These are phyloP conservation scores for Scytalidium sp. DNA, from an alignment of 2,329 filamentous ascomycete genomes.

Conservation along the genomic window DNA sequence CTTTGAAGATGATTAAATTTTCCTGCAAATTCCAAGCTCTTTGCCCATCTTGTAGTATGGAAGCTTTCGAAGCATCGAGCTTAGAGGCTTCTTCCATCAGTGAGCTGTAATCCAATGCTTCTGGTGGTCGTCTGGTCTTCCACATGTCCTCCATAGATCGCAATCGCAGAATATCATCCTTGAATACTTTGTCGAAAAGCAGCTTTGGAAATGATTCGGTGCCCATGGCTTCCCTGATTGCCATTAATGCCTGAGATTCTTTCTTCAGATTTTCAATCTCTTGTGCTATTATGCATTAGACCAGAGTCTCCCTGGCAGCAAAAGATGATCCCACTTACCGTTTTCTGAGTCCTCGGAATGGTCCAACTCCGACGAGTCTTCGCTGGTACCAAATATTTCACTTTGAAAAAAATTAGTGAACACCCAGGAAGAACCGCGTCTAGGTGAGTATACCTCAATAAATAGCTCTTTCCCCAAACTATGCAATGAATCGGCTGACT, in stretches of 20 bases:
- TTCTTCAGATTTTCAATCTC: constrained; percentile 86
- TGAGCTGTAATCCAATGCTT: constrained; percentile 66
- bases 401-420: constrained; percentile 31
- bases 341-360: constrained; percentile 80
- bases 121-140: constrained; percentile 75
- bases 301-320: constrained; percentile 7
- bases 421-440: too few relatives aligned
- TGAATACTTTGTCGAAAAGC: constrained; percentile 92
- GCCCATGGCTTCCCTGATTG: constrained; percentile 78
- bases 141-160: constrained; percentile 94
- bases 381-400: constrained; percentile 89
- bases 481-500: constrained; percentile 98
- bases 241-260: constrained; percentile 80
- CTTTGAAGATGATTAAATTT: constrained; percentile 81
- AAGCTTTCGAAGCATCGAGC: constrained; percentile 43
- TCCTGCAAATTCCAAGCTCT: constrained; percentile 77
- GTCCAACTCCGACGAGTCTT: constrained; percentile 81
- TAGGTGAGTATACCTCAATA: constrained; percentile 68
- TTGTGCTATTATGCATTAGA: constrained; percentile 42
- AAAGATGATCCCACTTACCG: constrained; percentile 39
- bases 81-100: constrained; percentile 53
- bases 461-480: constrained; percentile 96
- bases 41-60: constrained; percentile 65
- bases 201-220: constrained; percentile 72
- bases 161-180: constrained; percentile 77